Percentiles rank a stretch among this genome's conserved stretches.
These are phyloP conservation scores for Akanthomyces dipterigenus DNA, from an alignment of 2,329 filamentous ascomycete genomes.

Conservation along the genomic window DNA sequence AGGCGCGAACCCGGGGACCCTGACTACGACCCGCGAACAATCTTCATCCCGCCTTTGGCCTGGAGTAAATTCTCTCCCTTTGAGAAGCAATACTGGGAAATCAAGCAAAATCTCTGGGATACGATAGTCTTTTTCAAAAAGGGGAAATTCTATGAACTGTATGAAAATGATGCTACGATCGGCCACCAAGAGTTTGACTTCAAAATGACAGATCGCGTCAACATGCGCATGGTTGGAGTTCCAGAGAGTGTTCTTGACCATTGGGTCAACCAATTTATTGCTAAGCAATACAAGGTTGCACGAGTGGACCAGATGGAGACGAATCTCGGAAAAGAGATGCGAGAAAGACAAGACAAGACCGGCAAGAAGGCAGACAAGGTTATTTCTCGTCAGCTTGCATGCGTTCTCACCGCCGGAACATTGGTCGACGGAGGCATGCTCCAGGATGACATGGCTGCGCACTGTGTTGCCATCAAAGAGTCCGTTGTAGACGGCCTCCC, in stretches of 20 bases:
- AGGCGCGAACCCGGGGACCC: slow-evolving; percentile 70
- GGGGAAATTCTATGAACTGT: slow-evolving; percentile 97
- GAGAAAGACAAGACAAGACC: slow-evolving; percentile 67
- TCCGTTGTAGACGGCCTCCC: slow-evolving; percentile 65
- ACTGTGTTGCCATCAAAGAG: slow-evolving; percentile 92
- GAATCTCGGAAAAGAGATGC: slow-evolving; percentile 94
- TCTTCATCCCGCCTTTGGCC: slow-evolving; percentile 79
- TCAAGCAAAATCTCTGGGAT: slow-evolving; percentile 96
- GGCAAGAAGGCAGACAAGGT: slow-evolving; percentile 82
- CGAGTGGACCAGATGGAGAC: slow-evolving; percentile 96
- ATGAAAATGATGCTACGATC: slow-evolving; percentile 94
- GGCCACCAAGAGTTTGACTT: slow-evolving; percentile 96
- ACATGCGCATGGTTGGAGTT: slow-evolving; percentile 99
- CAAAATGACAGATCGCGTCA: slow-evolving; percentile 95
- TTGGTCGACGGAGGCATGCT: slow-evolving; percentile 95
- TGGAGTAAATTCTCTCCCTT: slow-evolving; percentile 85
- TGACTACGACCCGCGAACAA: slow-evolving; percentile 83
- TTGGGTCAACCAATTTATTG: slow-evolving; percentile 98
- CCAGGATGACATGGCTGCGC: slow-evolving; percentile 95
- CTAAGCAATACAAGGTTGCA: slow-evolving; percentile 95
- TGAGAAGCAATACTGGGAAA: slow-evolving; percentile 98
- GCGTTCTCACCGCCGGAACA: slow-evolving; percentile 85
- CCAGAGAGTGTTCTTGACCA: slow-evolving; percentile 92
- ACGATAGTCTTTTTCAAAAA: slow-evolving; percentile 99
- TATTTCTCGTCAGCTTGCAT: slow-evolving; percentile 83